phyloP scores from a whole-genome alignment of 176 grass and related monocot species.

The Musa schizocarpa region DNA sequence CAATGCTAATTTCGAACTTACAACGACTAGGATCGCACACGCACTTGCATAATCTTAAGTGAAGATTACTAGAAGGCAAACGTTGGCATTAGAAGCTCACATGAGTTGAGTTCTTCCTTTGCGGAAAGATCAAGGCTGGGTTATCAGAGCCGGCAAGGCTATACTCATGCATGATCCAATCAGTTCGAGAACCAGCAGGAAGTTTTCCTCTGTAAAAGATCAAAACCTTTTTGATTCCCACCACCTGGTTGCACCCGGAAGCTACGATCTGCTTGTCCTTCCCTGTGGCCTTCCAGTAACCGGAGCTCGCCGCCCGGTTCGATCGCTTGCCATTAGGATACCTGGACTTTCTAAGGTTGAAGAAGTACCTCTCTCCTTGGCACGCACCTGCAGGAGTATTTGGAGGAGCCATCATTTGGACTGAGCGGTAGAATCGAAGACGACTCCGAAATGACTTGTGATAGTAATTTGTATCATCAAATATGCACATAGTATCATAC shows the following conservation, averaged over 20 bases:
- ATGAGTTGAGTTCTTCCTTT: conserved; percentile 4
- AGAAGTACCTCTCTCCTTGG: conserved; percentile 28
- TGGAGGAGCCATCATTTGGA: background rate
- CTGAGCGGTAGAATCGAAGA: too few species aligned
- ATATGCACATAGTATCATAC: background rate
- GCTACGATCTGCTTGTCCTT: conserved; percentile 24
- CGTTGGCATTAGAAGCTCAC: background rate
- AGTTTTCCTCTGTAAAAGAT: conserved; percentile 30
- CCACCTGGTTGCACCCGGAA: conserved; percentile 21
- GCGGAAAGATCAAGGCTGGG: background rate
- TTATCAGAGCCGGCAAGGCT: background rate
- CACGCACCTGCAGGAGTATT: conserved; percentile 14
- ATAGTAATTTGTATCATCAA: background rate
- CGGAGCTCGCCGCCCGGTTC: conserved; percentile 23
- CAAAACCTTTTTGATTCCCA: conserved; percentile 30
- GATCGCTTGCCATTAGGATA: conserved; percentile 12
- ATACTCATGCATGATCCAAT: conserved; percentile 42
- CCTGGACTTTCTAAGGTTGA: conserved; percentile 24
- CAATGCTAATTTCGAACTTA: too few species aligned
- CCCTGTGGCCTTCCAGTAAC: conserved; percentile 32
- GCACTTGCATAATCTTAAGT: too few species aligned
- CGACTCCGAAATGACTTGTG: too few species aligned
- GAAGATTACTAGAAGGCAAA: too few species aligned
- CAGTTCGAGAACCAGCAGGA: conserved; percentile 6
- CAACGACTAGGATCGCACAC: too few species aligned